Conservation (phyloP, 371 early-diverging fungal genomes). For the Parasitella parasitica region DNA sequence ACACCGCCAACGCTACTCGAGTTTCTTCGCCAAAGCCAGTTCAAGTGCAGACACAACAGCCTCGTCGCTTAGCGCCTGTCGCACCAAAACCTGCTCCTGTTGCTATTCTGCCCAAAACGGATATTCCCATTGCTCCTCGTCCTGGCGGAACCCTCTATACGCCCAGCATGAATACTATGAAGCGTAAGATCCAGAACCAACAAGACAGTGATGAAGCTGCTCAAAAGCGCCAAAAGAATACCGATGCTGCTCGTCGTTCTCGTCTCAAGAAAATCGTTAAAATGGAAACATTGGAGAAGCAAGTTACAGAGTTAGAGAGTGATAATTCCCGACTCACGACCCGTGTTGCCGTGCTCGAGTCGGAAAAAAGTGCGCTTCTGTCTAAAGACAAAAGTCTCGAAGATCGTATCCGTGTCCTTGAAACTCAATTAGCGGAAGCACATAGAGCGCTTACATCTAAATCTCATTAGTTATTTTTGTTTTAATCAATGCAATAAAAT, state of each 20-base stretch:
- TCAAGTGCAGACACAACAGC: neutral
- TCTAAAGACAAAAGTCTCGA: slow-evolving; percentile 66
- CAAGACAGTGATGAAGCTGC: slow-evolving; percentile 60
- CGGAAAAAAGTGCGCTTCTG: slow-evolving; percentile 59
- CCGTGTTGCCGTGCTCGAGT: slow-evolving; percentile 75
- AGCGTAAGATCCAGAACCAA: slow-evolving; percentile 5
- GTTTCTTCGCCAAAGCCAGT: neutral
- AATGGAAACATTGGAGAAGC: slow-evolving; percentile 82
- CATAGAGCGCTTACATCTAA: slow-evolving; percentile 52
- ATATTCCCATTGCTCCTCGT: slow-evolving; percentile 11
- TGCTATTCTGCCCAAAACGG: slow-evolving; percentile 20
- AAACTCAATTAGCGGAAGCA: slow-evolving; percentile 72
- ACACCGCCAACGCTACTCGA: neutral
- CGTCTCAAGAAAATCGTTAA: slow-evolving; percentile 83
- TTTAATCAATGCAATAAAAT: too few species aligned
- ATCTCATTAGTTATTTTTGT: neutral
- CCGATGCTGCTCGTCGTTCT: slow-evolving; percentile 93
- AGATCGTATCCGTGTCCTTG: slow-evolving; percentile 67
- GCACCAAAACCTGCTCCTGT: slow-evolving; percentile 14
- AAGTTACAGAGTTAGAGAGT: slow-evolving; percentile 72
- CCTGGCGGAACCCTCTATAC: slow-evolving; percentile 6
- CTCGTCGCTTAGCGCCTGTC: slow-evolving; percentile 7
- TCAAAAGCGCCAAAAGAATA: slow-evolving; percentile 85
- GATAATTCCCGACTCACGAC: slow-evolving; percentile 72
- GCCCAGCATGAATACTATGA: neutral